Evolutionary conservation across 1,139 yeast genomes (phyloP), one percentile per base, ranked within the genome.

Genomic region (Waltiozyma sp.): DNA sequence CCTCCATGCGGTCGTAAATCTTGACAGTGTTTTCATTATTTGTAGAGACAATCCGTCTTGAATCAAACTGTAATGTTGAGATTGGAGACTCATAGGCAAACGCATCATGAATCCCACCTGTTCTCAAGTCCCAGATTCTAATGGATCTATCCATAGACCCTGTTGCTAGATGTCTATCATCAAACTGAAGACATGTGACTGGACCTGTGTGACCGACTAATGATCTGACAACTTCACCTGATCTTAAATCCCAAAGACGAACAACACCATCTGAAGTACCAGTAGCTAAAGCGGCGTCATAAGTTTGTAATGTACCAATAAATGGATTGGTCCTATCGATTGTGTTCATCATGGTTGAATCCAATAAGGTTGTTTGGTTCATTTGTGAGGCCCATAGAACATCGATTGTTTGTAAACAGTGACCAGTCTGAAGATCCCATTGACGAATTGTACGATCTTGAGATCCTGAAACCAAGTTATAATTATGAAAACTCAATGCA

Each of bases 381-480:
- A 42, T 19, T 38, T 56, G 59, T 0, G 73, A 63, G 1, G 79
- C 78, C 78, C 79, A 74, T 42, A 76, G 56, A 9, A 77, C 75
- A 57, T 77, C 83, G 44, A 80, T 63, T 49, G 68, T 63, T 43
- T 64, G 59, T 13, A 70, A 58, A 41, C 76, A 68, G 43, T 72
- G 71, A 2, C 97, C 96, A 0, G 84, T 76, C 51, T 84, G 74
- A 47, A 93, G 66, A 63, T 91, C 98, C 98, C 98, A 93, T 55
- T 83, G 78, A 37, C 85, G 67, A 7, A 84, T 70, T 8, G 81
- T 72, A 57, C 78, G 78, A 63, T 91, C 98, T 91, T 96, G 93
- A 1, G 93, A 78, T 0, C 96, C 98, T 43, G 93, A 81, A 6
- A 93, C 61, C 40, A 88, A 73, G 42, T 68, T 64, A 41, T 72